Evolutionary conservation across 768 basidiomycete species (phyloP).

Genomic region (Amanita brunnescens): DNA sequence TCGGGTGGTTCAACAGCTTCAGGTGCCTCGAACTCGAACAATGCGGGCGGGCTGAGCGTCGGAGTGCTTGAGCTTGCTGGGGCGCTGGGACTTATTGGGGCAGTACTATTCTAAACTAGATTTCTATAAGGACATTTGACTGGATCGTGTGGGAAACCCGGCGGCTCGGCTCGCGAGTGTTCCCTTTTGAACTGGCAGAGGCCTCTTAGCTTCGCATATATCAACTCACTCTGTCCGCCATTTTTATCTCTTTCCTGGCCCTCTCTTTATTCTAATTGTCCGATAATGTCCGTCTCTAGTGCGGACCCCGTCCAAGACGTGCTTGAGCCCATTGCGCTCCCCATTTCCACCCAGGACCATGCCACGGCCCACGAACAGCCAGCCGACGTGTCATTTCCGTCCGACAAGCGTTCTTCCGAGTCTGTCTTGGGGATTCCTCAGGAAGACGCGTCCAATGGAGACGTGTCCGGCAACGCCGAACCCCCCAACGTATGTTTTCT

Average conservation of each 20-base stretch:
- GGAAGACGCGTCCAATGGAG: slow-evolving; percentile 1
- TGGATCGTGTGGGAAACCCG: slow-evolving; percentile 3
- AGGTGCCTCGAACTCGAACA: slow-evolving; percentile 8
- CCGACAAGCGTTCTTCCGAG: not conserved
- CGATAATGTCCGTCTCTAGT: slow-evolving; percentile 9
- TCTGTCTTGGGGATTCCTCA: not conserved
- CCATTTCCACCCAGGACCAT: slow-evolving; percentile 1
- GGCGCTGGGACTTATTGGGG: slow-evolving; percentile 43
- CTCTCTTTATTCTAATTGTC: slow-evolving; percentile 7
- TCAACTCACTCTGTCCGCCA: not conserved
- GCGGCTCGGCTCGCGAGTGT: not conserved
- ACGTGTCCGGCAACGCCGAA: not conserved
- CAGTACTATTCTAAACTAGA: slow-evolving; percentile 32
- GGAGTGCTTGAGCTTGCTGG: slow-evolving; percentile 37
- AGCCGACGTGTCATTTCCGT: slow-evolving; percentile 6
- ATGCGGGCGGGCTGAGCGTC: slow-evolving; percentile 16
- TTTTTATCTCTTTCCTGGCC: not conserved
- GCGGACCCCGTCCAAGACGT: slow-evolving; percentile 2
- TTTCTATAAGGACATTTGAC: not conserved
- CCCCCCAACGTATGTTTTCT: not conserved
- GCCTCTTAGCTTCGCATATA: not conserved
- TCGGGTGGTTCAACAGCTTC: slow-evolving; percentile 21
- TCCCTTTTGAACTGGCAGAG: slow-evolving; percentile 8
- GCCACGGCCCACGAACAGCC: not conserved
- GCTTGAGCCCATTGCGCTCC: not conserved